Evolutionary conservation across 2,329 filamentous ascomycete genomes (phyloP).

Genomic region (Acarospora socialis): DNA sequence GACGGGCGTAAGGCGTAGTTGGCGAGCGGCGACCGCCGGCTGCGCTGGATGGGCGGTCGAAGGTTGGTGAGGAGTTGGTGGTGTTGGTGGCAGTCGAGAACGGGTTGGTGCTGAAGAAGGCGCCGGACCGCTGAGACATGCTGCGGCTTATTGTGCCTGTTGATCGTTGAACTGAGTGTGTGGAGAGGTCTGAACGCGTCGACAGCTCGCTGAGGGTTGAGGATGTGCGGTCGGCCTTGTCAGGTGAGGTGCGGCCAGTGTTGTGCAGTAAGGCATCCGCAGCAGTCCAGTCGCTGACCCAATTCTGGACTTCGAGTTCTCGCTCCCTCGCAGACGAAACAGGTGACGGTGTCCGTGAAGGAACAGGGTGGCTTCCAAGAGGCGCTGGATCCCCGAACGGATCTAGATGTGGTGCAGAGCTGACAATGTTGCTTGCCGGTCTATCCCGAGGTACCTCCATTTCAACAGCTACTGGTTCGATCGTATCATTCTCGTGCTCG

Average conservation of each 20-base stretch:
- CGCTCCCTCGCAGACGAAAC: conserved; percentile 12
- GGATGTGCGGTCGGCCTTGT: conserved; percentile 40
- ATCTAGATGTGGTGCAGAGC: conserved; percentile 22
- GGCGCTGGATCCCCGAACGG: conserved; percentile 28
- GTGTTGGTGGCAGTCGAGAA: conserved; percentile 17
- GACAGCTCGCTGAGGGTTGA: conserved; percentile 43
- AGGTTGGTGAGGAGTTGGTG: conserved; percentile 20
- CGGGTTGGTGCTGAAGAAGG: neutral
- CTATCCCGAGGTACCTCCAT: conserved; percentile 2
- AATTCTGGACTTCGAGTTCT: conserved; percentile 12
- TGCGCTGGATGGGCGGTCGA: conserved; percentile 7
- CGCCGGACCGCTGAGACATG: conserved; percentile 30
- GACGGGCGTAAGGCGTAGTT: conserved; percentile 13
- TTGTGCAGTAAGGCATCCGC: conserved; percentile 14
- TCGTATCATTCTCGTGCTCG: conserved; percentile 30
- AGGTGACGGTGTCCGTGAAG: conserved; percentile 13
- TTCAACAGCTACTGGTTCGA: no score
- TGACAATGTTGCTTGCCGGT: conserved; percentile 14
- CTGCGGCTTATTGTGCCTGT: conserved; percentile 29
- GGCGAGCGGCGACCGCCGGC: no score
- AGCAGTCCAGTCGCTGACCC: conserved; percentile 15
- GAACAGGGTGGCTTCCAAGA: no score
- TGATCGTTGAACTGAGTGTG: conserved; percentile 21
- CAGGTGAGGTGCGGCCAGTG: conserved; percentile 30
- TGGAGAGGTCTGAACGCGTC: conserved; percentile 29